A percentile compares a stretch with the other conserved stretches of the same genome.
Conservation (phyloP, 352 stramenopile genomes). For the Pythium brachiatum region DNA sequence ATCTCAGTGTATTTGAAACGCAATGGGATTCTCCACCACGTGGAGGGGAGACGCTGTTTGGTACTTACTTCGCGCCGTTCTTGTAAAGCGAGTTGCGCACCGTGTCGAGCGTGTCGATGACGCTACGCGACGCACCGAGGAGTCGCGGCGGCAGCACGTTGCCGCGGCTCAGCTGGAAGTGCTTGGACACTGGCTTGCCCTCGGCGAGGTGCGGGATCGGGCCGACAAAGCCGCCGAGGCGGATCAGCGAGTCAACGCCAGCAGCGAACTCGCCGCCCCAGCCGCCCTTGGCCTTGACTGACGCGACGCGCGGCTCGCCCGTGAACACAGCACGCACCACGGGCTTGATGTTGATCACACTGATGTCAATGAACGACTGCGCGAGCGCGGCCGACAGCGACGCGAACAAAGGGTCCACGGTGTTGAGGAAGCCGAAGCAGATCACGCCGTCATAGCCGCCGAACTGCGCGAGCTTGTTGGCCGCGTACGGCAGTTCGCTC, state of each 20-base stretch:
- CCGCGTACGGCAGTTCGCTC: conserved; percentile 76
- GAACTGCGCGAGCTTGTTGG: conserved; percentile 73
- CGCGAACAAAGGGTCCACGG: conserved; percentile 58
- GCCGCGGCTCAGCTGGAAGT: conserved; percentile 56
- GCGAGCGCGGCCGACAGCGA: conserved; percentile 52
- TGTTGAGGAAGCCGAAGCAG: conserved; percentile 75
- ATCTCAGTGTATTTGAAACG: conserved; percentile 21
- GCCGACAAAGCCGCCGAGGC: conserved; percentile 64
- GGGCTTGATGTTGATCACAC: conserved; percentile 74
- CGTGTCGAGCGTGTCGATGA: conserved; percentile 58
- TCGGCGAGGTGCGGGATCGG: conserved; percentile 39
- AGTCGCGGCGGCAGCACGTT: conserved; percentile 70
- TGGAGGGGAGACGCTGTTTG: neutral
- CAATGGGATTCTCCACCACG: conserved; percentile 5
- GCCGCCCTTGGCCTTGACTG: conserved; percentile 67
- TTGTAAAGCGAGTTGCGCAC: conserved; percentile 74
- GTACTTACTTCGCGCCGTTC: conserved; percentile 60
- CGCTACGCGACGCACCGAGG: conserved; percentile 50
- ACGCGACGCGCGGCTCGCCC: conserved; percentile 70
- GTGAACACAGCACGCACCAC: conserved; percentile 79
- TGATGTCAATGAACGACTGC: conserved; percentile 83
- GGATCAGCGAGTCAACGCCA: conserved; percentile 54
- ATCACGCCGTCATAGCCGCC: conserved; percentile 75
- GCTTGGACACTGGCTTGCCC: conserved; percentile 46
- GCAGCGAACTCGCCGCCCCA: conserved; percentile 69